Conservation (phyloP, 495 filamentous ascomycete species). For the Penicillium subrubescens region DNA sequence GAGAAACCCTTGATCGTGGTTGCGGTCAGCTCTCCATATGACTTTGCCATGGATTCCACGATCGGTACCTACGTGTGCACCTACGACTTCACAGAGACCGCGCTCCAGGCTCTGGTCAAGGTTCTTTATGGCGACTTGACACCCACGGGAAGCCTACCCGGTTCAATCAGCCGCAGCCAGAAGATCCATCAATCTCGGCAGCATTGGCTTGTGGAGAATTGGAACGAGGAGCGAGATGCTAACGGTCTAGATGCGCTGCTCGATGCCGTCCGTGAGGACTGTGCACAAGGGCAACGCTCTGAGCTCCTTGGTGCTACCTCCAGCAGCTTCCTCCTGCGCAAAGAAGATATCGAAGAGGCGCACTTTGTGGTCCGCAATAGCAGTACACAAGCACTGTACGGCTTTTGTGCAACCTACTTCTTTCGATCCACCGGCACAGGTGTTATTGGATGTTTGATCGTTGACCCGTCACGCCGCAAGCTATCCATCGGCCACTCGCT, state of each 20-base stretch:
- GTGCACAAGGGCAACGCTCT: conserved; percentile 55
- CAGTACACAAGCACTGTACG: conserved; percentile 82
- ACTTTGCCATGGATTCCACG: conserved; percentile 87
- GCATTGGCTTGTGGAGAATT: conserved; percentile 87
- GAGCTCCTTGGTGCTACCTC: conserved; percentile 68
- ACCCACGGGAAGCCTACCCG: conserved; percentile 73
- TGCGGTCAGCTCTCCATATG: conserved; percentile 89
- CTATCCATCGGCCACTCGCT: conserved; percentile 85
- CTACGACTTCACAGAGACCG: conserved; percentile 91
- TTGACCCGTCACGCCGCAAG: conserved; percentile 79
- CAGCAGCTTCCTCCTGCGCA: conserved; percentile 71
- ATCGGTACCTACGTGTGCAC: conserved; percentile 91
- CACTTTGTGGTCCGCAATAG: conserved; percentile 93
- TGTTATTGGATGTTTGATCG: conserved; percentile 79
- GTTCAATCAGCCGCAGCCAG: conserved; percentile 78
- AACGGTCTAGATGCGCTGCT: conserved; percentile 70
- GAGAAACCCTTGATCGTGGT: conserved; percentile 77
- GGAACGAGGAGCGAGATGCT: conserved; percentile 74
- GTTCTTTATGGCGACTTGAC: conserved; percentile 76
- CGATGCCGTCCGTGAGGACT: conserved; percentile 60
- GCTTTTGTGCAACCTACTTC: conserved; percentile 86
- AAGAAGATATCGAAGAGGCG: conserved; percentile 68
- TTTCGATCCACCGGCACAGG: conserved; percentile 68
- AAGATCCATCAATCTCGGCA: conserved; percentile 80
- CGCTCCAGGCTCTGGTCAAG: conserved; percentile 78